A percentile compares a stretch with the other conserved stretches of the same genome.
Conservation (phyloP, 306 rosid species). For the Oemleria cerasiformis region DNA sequence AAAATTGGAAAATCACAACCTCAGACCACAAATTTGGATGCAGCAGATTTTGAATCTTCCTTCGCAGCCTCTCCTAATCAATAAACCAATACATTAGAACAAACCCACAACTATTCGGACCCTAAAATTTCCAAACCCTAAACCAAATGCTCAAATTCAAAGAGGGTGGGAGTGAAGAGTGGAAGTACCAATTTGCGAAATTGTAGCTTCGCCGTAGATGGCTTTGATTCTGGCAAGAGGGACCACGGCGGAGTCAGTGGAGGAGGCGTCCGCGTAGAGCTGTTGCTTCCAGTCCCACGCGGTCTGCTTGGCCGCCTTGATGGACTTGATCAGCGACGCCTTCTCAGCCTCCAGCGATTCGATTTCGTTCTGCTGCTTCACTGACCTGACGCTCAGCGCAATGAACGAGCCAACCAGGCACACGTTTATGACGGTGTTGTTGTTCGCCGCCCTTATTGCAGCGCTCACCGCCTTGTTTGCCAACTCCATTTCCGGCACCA, state of each 20-base stretch:
- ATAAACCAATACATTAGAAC: not conserved
- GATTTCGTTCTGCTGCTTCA: constrained; percentile 54
- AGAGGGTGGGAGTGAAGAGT: constrained; percentile 5
- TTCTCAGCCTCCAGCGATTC: constrained; percentile 71
- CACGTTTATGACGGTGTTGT: constrained; percentile 50
- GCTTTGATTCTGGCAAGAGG: constrained; percentile 63
- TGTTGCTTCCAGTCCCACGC: constrained; percentile 87
- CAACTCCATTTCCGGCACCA: constrained; percentile 43
- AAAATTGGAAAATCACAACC: not conserved
- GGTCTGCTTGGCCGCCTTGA: constrained; percentile 60
- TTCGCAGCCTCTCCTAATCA: not conserved
- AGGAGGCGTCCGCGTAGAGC: constrained; percentile 61
- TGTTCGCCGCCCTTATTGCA: constrained; percentile 46
- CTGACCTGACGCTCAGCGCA: constrained; percentile 46
- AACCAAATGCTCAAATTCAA: not conserved
- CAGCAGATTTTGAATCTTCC: constrained; percentile 1
- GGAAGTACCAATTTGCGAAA: constrained; percentile 47
- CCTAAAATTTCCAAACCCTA: not conserved
- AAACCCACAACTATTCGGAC: not conserved
- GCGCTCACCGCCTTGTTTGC: constrained; percentile 42
- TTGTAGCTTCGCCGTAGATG: constrained; percentile 62
- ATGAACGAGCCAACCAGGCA: constrained; percentile 50
- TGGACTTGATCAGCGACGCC: constrained; percentile 53
- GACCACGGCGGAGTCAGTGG: constrained; percentile 40
- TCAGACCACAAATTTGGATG: constrained; percentile 7